These are phyloP conservation scores for Cyclostephanos invisitatus DNA, from an alignment of 108 stramenopile species.

Conservation along the genomic window DNA sequence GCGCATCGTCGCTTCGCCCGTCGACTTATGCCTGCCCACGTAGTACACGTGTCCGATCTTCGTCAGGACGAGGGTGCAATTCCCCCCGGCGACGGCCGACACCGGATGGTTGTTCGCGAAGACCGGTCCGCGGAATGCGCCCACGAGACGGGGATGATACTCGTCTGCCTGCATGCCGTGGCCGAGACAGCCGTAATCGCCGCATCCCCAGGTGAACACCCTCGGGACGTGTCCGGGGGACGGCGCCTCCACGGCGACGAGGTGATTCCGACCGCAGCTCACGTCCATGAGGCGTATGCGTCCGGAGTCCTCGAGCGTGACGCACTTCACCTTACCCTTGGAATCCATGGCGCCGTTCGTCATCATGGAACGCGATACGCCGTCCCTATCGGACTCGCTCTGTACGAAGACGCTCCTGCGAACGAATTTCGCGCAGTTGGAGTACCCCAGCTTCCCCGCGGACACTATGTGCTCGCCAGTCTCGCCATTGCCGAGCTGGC, in stretches of 20 bases:
- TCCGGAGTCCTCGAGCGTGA: slow-evolving; percentile 35
- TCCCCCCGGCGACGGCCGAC: slow-evolving; percentile 60
- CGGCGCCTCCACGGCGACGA: slow-evolving; percentile 78
- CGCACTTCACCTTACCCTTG: slow-evolving; percentile 44
- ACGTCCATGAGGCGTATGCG: slow-evolving; percentile 61
- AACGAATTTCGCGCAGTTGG: slow-evolving; percentile 68
- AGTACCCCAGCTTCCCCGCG: slow-evolving; percentile 79
- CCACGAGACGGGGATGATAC: slow-evolving; percentile 73
- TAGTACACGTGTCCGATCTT: slow-evolving; percentile 86
- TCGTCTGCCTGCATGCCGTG: slow-evolving; percentile 85
- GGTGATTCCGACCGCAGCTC: slow-evolving; percentile 83
- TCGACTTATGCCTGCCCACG: slow-evolving; percentile 75
- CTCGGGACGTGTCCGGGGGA: slow-evolving; percentile 47
- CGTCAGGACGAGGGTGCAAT: slow-evolving; percentile 71
- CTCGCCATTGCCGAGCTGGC: slow-evolving; percentile 87
- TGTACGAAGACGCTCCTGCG: slow-evolving; percentile 60
- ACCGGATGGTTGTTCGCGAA: slow-evolving; percentile 56
- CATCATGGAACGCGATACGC: slow-evolving; percentile 32
- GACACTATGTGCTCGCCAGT: slow-evolving; percentile 88
- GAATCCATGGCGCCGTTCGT: slow-evolving; percentile 3
- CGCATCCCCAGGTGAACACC: slow-evolving; percentile 84
- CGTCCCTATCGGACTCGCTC: slow-evolving; percentile 52
- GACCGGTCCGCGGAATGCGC: slow-evolving; percentile 49
- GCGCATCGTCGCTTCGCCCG: slow-evolving; percentile 83
- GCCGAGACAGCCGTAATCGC: slow-evolving; percentile 87